Conservation (phyloP, 257 asterid species). For the Ocimum tenuiflorum region DNA sequence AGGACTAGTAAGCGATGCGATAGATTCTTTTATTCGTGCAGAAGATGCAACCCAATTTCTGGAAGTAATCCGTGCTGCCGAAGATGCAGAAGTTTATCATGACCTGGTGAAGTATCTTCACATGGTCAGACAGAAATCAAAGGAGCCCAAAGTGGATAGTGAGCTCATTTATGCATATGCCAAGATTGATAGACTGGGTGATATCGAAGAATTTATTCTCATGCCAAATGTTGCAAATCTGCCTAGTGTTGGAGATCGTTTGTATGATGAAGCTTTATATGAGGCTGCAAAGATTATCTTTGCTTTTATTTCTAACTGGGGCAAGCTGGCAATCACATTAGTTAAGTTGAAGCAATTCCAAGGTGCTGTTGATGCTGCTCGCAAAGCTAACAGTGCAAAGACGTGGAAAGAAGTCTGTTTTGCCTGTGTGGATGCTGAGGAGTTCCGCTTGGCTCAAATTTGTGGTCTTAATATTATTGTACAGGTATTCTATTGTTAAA, state of each 20-base stretch:
- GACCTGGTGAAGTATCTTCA: constrained; percentile 94
- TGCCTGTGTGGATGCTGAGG: constrained; percentile 98
- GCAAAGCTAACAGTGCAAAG: constrained; percentile 91
- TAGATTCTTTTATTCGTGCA: constrained; percentile 94
- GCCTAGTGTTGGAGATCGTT: constrained; percentile 95
- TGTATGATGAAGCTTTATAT: constrained; percentile 87
- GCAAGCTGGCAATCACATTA: constrained; percentile 73
- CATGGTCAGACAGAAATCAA: constrained; percentile 95
- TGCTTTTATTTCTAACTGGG: constrained; percentile 94
- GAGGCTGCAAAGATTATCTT: constrained; percentile 97
- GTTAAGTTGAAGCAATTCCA: constrained; percentile 89
- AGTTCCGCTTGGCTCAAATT: constrained; percentile 98
- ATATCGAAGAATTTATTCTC: constrained; percentile 93
- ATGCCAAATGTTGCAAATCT: constrained; percentile 99
- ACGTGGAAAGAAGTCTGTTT: constrained; percentile 97
- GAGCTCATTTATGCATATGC: constrained; percentile 98
- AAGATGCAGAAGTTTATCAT: constrained; percentile 80
- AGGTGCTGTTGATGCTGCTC: constrained; percentile 97
- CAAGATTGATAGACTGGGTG: constrained; percentile 88
- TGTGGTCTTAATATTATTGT: constrained; percentile 99
- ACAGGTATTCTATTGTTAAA: constrained; percentile 49
- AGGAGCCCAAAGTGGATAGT: constrained; percentile 98
- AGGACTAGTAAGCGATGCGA: constrained; percentile 97
- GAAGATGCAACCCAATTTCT: constrained; percentile 84
- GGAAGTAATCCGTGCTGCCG: constrained; percentile 89